Base-by-base conservation (phyloP, 495 filamentous ascomycete genomes). In the Trichoderma reesei region DNA sequence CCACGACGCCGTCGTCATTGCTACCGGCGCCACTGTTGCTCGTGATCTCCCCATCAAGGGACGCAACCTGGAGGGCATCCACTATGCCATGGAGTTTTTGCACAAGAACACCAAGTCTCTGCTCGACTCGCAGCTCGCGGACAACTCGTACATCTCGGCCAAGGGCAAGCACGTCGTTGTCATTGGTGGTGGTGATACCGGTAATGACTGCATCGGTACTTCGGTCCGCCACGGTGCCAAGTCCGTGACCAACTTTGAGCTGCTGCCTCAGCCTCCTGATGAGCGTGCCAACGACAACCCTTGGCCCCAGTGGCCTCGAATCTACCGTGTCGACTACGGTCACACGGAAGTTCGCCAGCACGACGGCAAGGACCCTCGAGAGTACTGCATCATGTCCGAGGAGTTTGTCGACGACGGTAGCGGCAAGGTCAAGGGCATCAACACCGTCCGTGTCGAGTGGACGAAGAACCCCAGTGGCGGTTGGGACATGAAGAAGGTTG, bases 401-500 rank as follows among this genome's bases (percentile, higher is more conserved):
- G 93, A 97, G 68, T 99, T 99, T 68, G 91, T 97, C 33, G 90
- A 92, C 65, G 94, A 98, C 68, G 95, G 91, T 51, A 83, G 75
- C 46, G 93, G 92, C 66, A 86, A 87, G 64, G 92, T 99, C 68
- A 92, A 90, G 80, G 94, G 94, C 67, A 98, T 98, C 83, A 98
- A 98, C 78, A 97, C 92, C 34, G 84, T 96, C 60, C 90, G 93
- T 41, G 95, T 98, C 39, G 94, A 98, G 75, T 98, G 94, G 94
- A 92, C 92, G 64, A 92, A 92, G 82, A 88, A 84, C 59, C 83
- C 89, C 37, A 86, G 85, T 62, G 95, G 95, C 63, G 94, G 94
- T 37, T 98, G 94, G 94, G 94, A 98, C 73, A 98, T 98, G 94
- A 96, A 96, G 83, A 92, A 95, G 72, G 82, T 96, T 34, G 94